These are phyloP conservation scores for Microstegium vimineum DNA, from an alignment of 176 grass and related monocot genomes.

Conservation along the genomic window DNA sequence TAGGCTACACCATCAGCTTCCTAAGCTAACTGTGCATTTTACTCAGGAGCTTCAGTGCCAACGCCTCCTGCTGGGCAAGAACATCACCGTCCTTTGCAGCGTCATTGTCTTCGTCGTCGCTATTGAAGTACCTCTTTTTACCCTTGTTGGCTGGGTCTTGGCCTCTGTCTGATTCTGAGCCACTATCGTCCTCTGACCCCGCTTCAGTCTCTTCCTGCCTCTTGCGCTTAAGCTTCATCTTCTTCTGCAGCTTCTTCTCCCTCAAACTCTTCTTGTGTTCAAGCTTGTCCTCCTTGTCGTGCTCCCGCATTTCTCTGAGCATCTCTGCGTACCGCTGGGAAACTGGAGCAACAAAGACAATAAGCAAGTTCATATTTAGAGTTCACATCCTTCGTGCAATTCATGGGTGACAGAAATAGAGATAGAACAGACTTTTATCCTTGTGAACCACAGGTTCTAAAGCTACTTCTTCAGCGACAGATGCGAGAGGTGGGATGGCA, in stretches of 20 bases:
- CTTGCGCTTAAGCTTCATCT: slow-evolving; percentile 76
- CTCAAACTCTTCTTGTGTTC: slow-evolving; percentile 56
- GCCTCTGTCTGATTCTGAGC: slow-evolving; percentile 46
- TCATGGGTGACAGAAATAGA: neutral
- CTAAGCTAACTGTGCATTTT: slow-evolving; percentile 54
- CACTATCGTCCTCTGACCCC: slow-evolving; percentile 28
- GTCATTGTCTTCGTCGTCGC: slow-evolving; percentile 32
- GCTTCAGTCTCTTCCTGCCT: slow-evolving; percentile 49
- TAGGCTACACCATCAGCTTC: neutral
- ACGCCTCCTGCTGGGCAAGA: slow-evolving; percentile 70
- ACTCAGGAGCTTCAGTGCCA: slow-evolving; percentile 76
- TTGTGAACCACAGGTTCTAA: slow-evolving; percentile 49
- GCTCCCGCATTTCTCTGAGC: slow-evolving; percentile 62
- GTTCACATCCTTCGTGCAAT: slow-evolving; percentile 1
- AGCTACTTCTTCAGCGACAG: slow-evolving; percentile 51
- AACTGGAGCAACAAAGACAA: slow-evolving; percentile 37
- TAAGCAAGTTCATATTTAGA: neutral
- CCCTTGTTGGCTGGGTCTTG: slow-evolving; percentile 25
- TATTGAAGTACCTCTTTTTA: slow-evolving; percentile 60
- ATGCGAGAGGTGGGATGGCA: slow-evolving; percentile 62
- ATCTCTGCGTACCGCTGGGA: slow-evolving; percentile 66
- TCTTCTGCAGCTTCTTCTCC: slow-evolving; percentile 69
- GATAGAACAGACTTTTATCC: slow-evolving; percentile 44
- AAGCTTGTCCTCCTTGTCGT: slow-evolving; percentile 89
- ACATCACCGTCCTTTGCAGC: neutral